Conservation (phyloP, 2,329 filamentous ascomycete species). For the Endoconidiophora laricicola region DNA sequence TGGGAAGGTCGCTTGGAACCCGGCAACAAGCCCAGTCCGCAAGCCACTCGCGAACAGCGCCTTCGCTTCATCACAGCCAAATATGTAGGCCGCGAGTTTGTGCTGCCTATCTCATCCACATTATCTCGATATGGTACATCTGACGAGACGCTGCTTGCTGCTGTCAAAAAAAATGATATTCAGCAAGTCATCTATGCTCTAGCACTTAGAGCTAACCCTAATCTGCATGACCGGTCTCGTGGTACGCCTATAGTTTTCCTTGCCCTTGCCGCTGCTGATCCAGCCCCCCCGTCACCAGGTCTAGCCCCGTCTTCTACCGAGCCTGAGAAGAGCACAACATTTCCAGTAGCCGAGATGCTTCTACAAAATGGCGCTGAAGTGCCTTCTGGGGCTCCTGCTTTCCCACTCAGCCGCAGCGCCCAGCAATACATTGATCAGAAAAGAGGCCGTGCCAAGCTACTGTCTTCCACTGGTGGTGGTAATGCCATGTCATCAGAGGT, state of each 20-base stretch:
- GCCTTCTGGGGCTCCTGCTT: slow-evolving; percentile 55
- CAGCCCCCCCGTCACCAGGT: slow-evolving; percentile 51
- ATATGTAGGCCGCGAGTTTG: slow-evolving; percentile 70
- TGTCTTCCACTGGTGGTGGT: slow-evolving; percentile 22
- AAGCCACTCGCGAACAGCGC: slow-evolving; percentile 74
- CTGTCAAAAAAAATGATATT: slow-evolving; percentile 92
- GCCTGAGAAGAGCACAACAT: slow-evolving; percentile 45
- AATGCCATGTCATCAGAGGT: slow-evolving; percentile 33
- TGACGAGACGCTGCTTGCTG: slow-evolving; percentile 78
- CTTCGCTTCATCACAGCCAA: slow-evolving; percentile 92
- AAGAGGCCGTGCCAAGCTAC: slow-evolving; percentile 29
- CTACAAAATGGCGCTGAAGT: slow-evolving; percentile 90
- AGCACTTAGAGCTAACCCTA: slow-evolving; percentile 73
- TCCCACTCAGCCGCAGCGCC: slow-evolving; percentile 67
- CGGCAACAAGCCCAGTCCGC: slow-evolving; percentile 53
- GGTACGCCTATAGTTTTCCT: slow-evolving; percentile 82
- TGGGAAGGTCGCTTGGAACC: slow-evolving; percentile 80
- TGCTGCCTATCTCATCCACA: slow-evolving; percentile 60
- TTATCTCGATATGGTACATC: slow-evolving; percentile 60
- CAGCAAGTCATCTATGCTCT: slow-evolving; percentile 83
- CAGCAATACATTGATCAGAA: slow-evolving; percentile 76
- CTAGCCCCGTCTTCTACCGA: slow-evolving; percentile 25
- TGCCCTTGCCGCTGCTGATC: slow-evolving; percentile 82
- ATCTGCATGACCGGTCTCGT: slow-evolving; percentile 68
- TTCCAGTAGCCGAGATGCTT: slow-evolving; percentile 79